These are phyloP conservation scores for Dactylellina cionopaga DNA, from an alignment of 2,329 filamentous ascomycete species.

Conservation along the genomic window DNA sequence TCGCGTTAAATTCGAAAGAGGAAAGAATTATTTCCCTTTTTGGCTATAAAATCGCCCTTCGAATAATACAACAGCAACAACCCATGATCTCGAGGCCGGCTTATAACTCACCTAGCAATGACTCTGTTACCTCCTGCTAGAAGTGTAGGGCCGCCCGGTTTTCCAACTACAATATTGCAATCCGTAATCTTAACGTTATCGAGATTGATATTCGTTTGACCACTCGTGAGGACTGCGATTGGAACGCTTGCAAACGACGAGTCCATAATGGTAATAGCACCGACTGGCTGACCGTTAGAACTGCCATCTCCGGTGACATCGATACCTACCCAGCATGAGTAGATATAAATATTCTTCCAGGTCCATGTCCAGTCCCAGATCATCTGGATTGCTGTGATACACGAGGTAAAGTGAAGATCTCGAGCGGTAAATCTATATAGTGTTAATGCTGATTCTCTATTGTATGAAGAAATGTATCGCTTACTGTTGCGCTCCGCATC, in stretches of 20 bases:
- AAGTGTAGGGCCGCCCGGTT: slow-evolving; percentile 69
- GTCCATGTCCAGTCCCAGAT: slow-evolving; percentile 72
- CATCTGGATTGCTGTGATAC: slow-evolving; percentile 67
- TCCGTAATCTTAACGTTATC: slow-evolving; percentile 71
- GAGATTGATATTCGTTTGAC: slow-evolving; percentile 69
- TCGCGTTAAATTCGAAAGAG: too few species aligned
- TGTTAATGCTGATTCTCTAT: not conserved
- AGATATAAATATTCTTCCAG: slow-evolving; percentile 65
- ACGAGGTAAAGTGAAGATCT: slow-evolving; percentile 67
- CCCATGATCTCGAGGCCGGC: too few species aligned
- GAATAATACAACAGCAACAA: too few species aligned
- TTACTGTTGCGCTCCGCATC: slow-evolving; percentile 72
- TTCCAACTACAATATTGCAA: slow-evolving; percentile 65
- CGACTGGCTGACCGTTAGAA: slow-evolving; percentile 65
- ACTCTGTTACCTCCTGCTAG: slow-evolving; percentile 73
- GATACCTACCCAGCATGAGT: slow-evolving; percentile 67
- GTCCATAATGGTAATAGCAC: slow-evolving; percentile 84
- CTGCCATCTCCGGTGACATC: slow-evolving; percentile 66
- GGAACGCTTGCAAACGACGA: slow-evolving; percentile 79
- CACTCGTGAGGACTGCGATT: slow-evolving; percentile 77
- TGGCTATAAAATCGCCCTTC: too few species aligned
- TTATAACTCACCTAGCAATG: slow-evolving; percentile 62
- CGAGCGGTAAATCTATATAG: slow-evolving; percentile 66
- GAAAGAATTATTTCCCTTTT: too few species aligned
- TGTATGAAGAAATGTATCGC: not conserved